Evolutionary conservation across 768 basidiomycete genomes (phyloP), one percentile per base, ranked within the genome.

Genomic region (Cubamyces sp.): DNA sequence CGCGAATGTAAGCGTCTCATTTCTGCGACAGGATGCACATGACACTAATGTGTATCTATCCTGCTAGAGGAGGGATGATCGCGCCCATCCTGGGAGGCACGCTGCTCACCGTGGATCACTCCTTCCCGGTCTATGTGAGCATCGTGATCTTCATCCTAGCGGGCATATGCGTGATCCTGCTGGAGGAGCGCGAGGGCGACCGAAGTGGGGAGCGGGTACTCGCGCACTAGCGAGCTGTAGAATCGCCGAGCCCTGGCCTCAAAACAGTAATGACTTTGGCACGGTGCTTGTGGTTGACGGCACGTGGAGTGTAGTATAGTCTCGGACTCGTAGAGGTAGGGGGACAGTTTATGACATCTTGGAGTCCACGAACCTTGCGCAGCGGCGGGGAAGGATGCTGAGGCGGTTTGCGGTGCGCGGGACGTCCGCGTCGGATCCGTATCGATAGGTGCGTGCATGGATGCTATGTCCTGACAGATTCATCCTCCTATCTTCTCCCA

Each of bases 1-100:
- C 90, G 1, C 81, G 94, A 73, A 86, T 95, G 88, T 93, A 69
- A 54, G 88, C 79, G 21, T 25, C 54, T 23, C 40, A 3, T 43
- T 46, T 25, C 54, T 46, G 45, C 39, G 16, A 40, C 54, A 46
- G 40, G 9, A 8, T 12, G 14, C 16, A 46, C 42, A 15, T 67
- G 37, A 21, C 40, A 37, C 51, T 49, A 48, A 43, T 52, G 66
- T 54, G 8, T 28, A 25, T 19, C 30, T 37, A 54, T 30, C 18
- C 39, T 54, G 14, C 5, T 75, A 94, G 92, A 73, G 91, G 92
- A 8, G 93, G 93, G 5, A 94, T 95, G 87, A 87, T 92, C 30
- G 93, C 92, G 0, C 93, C 93, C 0, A 79, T 94, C 39, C 73
- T 91, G 5, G 93, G 93, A 0, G 93, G 93, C 0, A 71, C 77